phyloP scores from a whole-genome alignment of 2,329 filamentous ascomycete species.

The Phialocephala sp. region DNA sequence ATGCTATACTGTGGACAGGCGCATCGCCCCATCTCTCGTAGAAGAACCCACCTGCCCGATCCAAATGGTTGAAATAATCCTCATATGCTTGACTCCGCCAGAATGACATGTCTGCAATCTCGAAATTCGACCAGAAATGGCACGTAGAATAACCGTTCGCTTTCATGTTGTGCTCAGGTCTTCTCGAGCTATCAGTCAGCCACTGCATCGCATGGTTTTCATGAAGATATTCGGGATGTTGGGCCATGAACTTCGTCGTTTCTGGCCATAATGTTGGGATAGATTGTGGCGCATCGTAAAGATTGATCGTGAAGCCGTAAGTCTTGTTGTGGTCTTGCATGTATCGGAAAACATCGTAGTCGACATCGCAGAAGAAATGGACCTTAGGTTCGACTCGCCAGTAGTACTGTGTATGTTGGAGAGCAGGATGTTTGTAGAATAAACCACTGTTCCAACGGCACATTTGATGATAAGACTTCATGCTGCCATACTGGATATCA shows the following conservation, averaged over 20 bases:
- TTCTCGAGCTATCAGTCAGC: conserved; percentile 77
- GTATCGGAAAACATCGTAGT: conserved; percentile 98
- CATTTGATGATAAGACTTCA: conserved; percentile 97
- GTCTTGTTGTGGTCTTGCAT: conserved; percentile 99
- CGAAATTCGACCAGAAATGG: conserved; percentile 99
- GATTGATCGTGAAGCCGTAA: conserved; percentile 97
- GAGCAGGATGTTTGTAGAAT: conserved; percentile 94
- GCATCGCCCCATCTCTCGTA: conserved; percentile 99
- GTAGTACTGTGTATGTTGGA: conserved; percentile 85
- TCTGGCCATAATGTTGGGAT: conserved; percentile 95
- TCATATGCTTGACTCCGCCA: conserved; percentile 91
- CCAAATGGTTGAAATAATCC: conserved; percentile 95
- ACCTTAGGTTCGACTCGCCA: conserved; percentile 99
- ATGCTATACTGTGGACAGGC: conserved; percentile 91
- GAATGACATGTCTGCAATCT: conserved; percentile 91
- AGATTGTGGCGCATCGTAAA: conserved; percentile 89
- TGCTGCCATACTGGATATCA: conserved; percentile 87
- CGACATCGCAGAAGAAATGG: conserved; percentile 98
- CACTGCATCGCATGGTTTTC: conserved; percentile 86
- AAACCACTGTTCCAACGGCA: conserved; percentile 98
- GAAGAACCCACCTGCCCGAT: conserved; percentile 94
- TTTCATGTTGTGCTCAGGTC: conserved; percentile 79
- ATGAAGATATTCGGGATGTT: conserved; percentile 81
- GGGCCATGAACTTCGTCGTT: conserved; percentile 85
- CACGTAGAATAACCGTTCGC: conserved; percentile 97